These are phyloP conservation scores for Tulasnella sp. DNA, from an alignment of 768 basidiomycete species.

Conservation along the genomic window DNA sequence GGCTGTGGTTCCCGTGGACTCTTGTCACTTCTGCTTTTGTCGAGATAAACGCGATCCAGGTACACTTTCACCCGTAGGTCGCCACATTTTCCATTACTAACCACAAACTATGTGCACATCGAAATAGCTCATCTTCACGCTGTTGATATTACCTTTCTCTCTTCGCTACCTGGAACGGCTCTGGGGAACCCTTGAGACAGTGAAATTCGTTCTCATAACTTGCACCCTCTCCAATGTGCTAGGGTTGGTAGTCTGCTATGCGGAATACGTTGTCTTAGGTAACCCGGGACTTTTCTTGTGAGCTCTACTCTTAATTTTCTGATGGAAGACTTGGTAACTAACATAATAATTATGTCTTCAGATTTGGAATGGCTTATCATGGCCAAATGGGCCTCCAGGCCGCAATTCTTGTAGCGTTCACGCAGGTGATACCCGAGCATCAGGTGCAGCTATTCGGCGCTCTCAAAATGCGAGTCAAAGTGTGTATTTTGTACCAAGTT, in stretches of 20 bases:
- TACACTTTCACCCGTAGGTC: conserved; percentile 31
- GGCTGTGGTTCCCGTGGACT: conserved; percentile 85
- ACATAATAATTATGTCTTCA: conserved; percentile 25
- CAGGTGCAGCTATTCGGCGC: conserved; percentile 88
- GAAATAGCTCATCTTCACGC: no score
- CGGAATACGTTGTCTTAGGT: conserved; percentile 62
- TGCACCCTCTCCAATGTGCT: conserved; percentile 79
- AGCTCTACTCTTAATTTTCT: conserved; percentile 25
- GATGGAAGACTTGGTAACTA: conserved; percentile 14
- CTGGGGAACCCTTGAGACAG: conserved; percentile 79
- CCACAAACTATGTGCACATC: no score
- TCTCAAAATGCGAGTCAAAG: conserved; percentile 83
- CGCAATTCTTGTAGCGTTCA: conserved; percentile 87
- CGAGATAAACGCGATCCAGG: conserved; percentile 76
- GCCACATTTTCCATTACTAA: no score
- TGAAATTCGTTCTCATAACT: conserved; percentile 75
- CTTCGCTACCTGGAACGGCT: conserved; percentile 86
- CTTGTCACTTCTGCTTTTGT: conserved; percentile 81
- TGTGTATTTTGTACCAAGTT: conserved; percentile 24
- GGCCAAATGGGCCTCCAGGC: conserved; percentile 89
- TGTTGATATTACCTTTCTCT: conserved; percentile 56
- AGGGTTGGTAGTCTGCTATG: conserved; percentile 77
- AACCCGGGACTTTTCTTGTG: conserved; percentile 70
- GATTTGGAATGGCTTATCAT: conserved; percentile 81
- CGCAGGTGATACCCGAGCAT: conserved; percentile 95